phyloP scores from a whole-genome alignment of 2,329 filamentous ascomycete genomes.

The Graphiopsis chlorocephala region DNA sequence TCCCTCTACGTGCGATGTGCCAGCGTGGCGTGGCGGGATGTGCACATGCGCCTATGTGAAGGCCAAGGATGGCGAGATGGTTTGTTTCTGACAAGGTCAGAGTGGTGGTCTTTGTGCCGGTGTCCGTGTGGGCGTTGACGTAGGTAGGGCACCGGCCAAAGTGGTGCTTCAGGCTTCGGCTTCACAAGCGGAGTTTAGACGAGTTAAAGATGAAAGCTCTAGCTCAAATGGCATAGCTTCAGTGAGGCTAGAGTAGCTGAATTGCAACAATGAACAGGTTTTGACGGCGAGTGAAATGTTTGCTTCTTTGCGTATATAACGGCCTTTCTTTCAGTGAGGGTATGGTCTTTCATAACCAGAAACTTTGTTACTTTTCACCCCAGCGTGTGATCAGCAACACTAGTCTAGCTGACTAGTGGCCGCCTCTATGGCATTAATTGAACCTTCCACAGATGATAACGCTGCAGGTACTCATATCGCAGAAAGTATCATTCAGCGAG shows the following conservation, averaged over 20 bases:
- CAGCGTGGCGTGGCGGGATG: background rate
- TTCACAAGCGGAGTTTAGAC: background rate
- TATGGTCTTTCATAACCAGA: background rate
- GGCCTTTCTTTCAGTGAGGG: background rate
- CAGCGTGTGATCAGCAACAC: background rate
- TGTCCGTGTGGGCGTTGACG: background rate
- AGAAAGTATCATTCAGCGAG: background rate
- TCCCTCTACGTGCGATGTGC: background rate
- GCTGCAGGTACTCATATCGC: background rate
- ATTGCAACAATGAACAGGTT: background rate
- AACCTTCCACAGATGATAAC: background rate
- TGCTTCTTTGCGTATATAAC: background rate
- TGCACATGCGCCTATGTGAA: background rate
- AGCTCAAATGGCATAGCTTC: background rate
- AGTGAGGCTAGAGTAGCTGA: background rate
- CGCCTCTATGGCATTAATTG: background rate
- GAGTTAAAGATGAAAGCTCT: background rate
- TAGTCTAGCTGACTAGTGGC: background rate
- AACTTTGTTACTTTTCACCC: background rate
- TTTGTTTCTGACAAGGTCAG: background rate
- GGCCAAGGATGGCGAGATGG: background rate
- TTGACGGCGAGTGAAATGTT: background rate
- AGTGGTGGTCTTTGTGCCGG: background rate
- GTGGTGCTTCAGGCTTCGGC: background rate
- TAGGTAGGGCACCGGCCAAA: background rate